These are phyloP conservation scores for Sutorius australiensis DNA, from an alignment of 768 basidiomycete species.

Conservation along the genomic window DNA sequence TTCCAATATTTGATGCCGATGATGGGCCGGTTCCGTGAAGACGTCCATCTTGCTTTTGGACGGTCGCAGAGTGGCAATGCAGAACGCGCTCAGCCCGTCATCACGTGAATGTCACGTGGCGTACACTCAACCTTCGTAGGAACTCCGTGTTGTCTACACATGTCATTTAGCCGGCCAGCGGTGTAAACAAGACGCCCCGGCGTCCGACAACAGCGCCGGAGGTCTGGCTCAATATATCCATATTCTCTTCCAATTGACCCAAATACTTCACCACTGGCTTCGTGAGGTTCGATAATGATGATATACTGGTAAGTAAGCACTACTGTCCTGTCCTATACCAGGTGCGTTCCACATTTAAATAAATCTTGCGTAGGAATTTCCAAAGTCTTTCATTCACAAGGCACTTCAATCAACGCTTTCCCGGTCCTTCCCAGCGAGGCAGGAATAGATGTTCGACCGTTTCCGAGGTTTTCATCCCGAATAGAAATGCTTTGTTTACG, in stretches of 20 bases:
- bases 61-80: not conserved
- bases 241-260: not conserved
- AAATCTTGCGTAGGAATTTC: not conserved
- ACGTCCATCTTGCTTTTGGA: constrained; percentile 31
- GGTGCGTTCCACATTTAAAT: too few species aligned
- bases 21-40: constrained; percentile 42
- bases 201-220: not conserved
- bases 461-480: not conserved
- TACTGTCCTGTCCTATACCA: too few species aligned
- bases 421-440: too few species aligned
- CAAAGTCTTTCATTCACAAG: not conserved
- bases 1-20: constrained; percentile 78
- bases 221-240: not conserved
- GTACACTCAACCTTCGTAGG: too few species aligned
- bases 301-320: not conserved
- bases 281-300: not conserved
- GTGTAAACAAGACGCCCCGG: not conserved
- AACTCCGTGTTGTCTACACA: not conserved
- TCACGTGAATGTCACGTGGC: constrained; percentile 23
- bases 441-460: not conserved
- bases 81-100: constrained; percentile 14
- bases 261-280: not conserved
- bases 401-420: not conserved
- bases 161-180: not conserved
- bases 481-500: constrained; percentile 7